A percentile compares a stretch with the other conserved stretches of the same genome.
These are phyloP conservation scores for Hordeum vulgare DNA, from an alignment of 176 grass and related monocot genomes.

Conservation along the genomic window MorexV3_pseudomolecules_assembly NC_058518.1:28932121-28932620, in stretches of 20 bases:
- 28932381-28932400: not conserved
- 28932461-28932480: not conserved
- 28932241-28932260: not conserved
- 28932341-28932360: not conserved
- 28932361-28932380: not conserved
- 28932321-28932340: slow-evolving; percentile 1
- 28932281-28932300: not conserved
- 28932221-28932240: not conserved
- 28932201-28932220: not conserved
- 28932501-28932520: slow-evolving; percentile 83
- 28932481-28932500: not conserved
- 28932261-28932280: not conserved
- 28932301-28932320: not conserved
- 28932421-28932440: not conserved
- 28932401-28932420: not conserved
- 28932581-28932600: slow-evolving; percentile 83
- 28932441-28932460: not conserved
- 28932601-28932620: slow-evolving; percentile 47
- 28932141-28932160: slow-evolving; percentile 12
- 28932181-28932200: not conserved
- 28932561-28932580: slow-evolving; percentile 71
- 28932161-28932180: not conserved
- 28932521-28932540: slow-evolving; percentile 92
- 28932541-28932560: slow-evolving; percentile 81
- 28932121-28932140: slow-evolving; percentile 13